Base-by-base conservation (phyloP, 2,329 filamentous ascomycete genomes). In the Xylariaceae sp. region DNA sequence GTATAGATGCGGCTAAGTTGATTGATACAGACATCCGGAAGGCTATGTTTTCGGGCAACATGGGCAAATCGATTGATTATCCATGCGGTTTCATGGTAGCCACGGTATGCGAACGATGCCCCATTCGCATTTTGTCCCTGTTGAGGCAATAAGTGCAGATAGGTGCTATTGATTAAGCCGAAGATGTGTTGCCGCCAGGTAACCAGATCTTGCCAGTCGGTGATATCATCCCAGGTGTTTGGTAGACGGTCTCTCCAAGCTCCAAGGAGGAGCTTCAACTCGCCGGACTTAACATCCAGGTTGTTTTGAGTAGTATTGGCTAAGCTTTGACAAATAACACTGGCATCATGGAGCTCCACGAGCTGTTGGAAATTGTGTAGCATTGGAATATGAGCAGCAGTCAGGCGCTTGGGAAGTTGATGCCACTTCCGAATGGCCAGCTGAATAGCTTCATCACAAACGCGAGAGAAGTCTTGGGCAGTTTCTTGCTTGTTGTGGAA, bases 141-240 rank as follows among this genome's bases (percentile, higher is more conserved):
- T 15, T 84, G 86, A 1, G 92, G 92, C 32, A 97, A 77, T 39
- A 99, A 81, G 48, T 86, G 84, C 9, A 99, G 82, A 68, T 99
- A 99, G 0, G 92, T 96, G 42, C 84, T 85, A 70, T 99, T 99
- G 75, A 99, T 97, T 20, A 99, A 82, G 52, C 92, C 89, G 77
- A 99, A 99, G 56, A 99, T 97, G 72, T 99, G 94, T 70, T 99
- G 95, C 63, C 94, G 86, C 94, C 94, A 99, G 1, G 94, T 99
- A n/a, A 99, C 94, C 33, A 99, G 79, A 69, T 99, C 95, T 72
- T 99, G 94, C 94, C 94, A 99, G 32, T 94, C 91, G 60, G 95
- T 96, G 72, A 99, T 99, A 71, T 99, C 94, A 70, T 99, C 94
- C 94, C 94, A 99, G 3, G 96, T 89, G 68, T 99, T 99, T 1